These are phyloP conservation scores for Sonneratia alba DNA, from an alignment of 345 rosid species.

Conservation along the genomic window DNA sequence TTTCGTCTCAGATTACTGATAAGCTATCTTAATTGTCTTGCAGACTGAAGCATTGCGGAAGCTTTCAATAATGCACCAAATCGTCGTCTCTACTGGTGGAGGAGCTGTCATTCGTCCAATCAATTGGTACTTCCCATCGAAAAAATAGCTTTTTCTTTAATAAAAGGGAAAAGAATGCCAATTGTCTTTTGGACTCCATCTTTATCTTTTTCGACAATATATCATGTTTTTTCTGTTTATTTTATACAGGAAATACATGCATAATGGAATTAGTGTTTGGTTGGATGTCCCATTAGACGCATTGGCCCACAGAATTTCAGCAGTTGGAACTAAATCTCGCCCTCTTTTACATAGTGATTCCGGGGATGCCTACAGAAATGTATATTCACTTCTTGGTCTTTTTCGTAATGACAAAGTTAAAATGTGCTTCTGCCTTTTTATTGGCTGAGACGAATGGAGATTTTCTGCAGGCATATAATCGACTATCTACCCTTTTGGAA, in stretches of 20 bases:
- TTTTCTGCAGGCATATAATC: constrained; percentile 48
- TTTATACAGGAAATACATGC: constrained; percentile 65
- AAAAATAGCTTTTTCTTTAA: neutral
- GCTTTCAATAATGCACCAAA: constrained; percentile 45
- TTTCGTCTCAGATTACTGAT: constrained; percentile 1
- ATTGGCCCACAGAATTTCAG: constrained; percentile 80
- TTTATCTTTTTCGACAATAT: neutral
- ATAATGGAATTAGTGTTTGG: constrained; percentile 79
- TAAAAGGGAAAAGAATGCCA: too few relatives aligned
- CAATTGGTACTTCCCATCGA: constrained; percentile 48
- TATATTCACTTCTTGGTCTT: constrained; percentile 5
- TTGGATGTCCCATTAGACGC: constrained; percentile 95
- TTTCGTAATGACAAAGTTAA: neutral
- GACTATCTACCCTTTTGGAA: constrained; percentile 62
- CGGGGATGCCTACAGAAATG: constrained; percentile 78
- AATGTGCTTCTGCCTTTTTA: neutral
- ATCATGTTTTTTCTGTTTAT: neutral
- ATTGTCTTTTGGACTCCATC: neutral
- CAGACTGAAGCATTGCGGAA: constrained; percentile 55
- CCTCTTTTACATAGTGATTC: constrained; percentile 72
- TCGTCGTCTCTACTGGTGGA: constrained; percentile 96
- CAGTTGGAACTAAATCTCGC: constrained; percentile 82
- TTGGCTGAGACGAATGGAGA: neutral
- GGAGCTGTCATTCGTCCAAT: constrained; percentile 72
- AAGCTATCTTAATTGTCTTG: neutral